Conservation (phyloP, 108 stramenopile species). For the Pseudonitzschia delicatissima region DNA sequence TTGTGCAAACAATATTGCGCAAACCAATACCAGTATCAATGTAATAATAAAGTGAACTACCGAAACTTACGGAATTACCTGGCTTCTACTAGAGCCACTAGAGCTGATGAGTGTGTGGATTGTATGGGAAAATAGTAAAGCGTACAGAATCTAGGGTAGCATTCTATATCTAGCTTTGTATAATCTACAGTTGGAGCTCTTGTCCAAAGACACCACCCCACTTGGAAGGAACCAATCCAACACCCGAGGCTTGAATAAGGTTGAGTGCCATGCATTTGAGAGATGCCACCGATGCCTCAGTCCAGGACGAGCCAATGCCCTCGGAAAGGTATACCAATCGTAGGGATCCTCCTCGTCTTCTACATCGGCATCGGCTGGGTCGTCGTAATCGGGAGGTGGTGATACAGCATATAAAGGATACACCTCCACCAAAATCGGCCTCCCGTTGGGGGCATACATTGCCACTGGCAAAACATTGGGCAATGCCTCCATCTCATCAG, state of each 20-base stretch:
- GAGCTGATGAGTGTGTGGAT: too few relatives aligned
- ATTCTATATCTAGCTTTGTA: too few relatives aligned
- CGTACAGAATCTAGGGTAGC: too few relatives aligned
- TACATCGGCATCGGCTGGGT: slow-evolving; percentile 49
- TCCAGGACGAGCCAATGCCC: slow-evolving; percentile 29
- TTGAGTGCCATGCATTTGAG: slow-evolving; percentile 3
- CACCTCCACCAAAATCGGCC: slow-evolving; percentile 29
- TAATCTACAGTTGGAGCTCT: slow-evolving; percentile 27
- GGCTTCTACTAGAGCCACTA: too few relatives aligned
- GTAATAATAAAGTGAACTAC: too few relatives aligned
- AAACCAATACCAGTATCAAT: too few relatives aligned
- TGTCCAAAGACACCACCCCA: slow-evolving; percentile 66
- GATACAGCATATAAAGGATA: slow-evolving; percentile 43
- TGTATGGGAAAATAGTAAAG: too few relatives aligned
- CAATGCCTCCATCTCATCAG: slow-evolving; percentile 31
- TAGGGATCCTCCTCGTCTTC: slow-evolving; percentile 59
- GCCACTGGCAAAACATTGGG: slow-evolving; percentile 34
- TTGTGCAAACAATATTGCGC: too few relatives aligned
- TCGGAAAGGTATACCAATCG: slow-evolving; percentile 54
- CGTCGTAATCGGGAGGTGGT: slow-evolving; percentile 54
- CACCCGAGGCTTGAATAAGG: slow-evolving; percentile 37
- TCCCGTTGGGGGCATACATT: slow-evolving; percentile 44
- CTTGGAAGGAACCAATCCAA: slow-evolving; percentile 37
- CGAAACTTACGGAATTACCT: too few relatives aligned
- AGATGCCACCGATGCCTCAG: slow-evolving; percentile 35